phyloP scores from a whole-genome alignment of 2,329 filamentous ascomycete genomes.

The Dothistroma pini region DNA sequence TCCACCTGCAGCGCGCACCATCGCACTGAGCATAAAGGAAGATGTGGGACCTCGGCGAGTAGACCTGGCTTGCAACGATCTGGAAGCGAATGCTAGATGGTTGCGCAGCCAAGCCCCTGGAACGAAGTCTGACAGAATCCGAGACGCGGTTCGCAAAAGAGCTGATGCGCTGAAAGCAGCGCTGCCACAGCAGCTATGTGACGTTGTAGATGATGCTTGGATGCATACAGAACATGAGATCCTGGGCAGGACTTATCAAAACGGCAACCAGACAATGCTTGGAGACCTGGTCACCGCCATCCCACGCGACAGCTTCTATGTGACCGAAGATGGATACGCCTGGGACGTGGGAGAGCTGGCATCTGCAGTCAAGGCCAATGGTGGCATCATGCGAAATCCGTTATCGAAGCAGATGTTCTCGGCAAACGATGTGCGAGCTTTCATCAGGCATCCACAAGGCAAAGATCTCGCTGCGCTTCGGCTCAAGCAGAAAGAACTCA shows the following conservation, averaged over 20 bases:
- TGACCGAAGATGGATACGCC: slow-evolving; percentile 9
- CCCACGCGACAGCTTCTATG: slow-evolving; percentile 2
- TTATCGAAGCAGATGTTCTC: slow-evolving; percentile 10
- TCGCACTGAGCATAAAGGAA: slow-evolving; percentile 3
- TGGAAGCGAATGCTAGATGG: slow-evolving; percentile 7
- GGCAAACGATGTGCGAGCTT: slow-evolving; percentile 4
- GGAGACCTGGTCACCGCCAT: slow-evolving; percentile 4
- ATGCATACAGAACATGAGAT: slow-evolving; percentile 13
- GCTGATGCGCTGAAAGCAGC: slow-evolving; percentile 7
- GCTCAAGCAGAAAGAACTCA: slow-evolving; percentile 7
- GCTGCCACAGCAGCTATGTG: background rate
- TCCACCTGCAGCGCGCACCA: background rate
- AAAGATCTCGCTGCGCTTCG: slow-evolving; percentile 3
- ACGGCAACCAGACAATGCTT: slow-evolving; percentile 5
- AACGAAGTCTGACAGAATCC: background rate
- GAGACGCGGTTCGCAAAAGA: slow-evolving; percentile 4
- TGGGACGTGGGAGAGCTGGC: slow-evolving; percentile 13
- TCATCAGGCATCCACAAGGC: slow-evolving; percentile 5
- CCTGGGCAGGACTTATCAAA: slow-evolving; percentile 8
- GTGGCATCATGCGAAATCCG: slow-evolving; percentile 11
- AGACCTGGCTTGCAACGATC: background rate
- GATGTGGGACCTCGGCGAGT: background rate
- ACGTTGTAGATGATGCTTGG: background rate
- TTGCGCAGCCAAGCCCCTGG: background rate
- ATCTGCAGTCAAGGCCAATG: slow-evolving; percentile 7